Evolutionary conservation across 257 asterid genomes (phyloP).

Genomic region (Nicotiana noctiflora): DNA sequence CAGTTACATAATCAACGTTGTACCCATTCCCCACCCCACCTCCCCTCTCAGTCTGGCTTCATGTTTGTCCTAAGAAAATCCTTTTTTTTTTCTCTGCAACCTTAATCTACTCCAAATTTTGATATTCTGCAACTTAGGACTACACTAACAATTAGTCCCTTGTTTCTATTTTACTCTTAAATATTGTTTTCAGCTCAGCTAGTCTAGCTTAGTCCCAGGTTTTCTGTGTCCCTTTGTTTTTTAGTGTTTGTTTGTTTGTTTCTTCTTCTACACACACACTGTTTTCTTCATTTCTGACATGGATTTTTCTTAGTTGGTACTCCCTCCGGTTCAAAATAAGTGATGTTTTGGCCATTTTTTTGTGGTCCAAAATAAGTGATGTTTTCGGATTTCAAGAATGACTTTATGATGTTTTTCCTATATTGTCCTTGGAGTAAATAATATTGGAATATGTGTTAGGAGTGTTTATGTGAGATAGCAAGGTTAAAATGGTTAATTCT

Average conservation of each 20-base stretch:
- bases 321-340: no score
- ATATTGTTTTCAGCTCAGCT: background rate
- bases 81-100: slow-evolving; percentile 16
- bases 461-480: no score
- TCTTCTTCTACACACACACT: background rate
- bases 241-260: background rate
- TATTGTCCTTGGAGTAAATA: no score
- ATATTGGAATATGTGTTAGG: no score
- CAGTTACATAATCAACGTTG: slow-evolving; percentile 38
- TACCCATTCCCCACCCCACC: slow-evolving; percentile 14
- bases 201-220: background rate
- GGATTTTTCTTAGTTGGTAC: background rate
- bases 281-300: background rate
- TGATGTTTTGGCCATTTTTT: no score
- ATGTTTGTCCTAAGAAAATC: slow-evolving; percentile 9
- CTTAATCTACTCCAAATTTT: background rate
- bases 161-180: background rate
- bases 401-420: no score
- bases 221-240: slow-evolving; percentile 4
- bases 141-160: background rate
- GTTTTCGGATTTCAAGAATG: no score
- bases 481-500: no score
- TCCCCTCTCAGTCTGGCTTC: background rate
- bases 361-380: no score
- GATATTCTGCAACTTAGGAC: background rate